phyloP scores from a whole-genome alignment of 495 filamentous ascomycete genomes.

The Amphirosellinia nigrospora region DNA sequence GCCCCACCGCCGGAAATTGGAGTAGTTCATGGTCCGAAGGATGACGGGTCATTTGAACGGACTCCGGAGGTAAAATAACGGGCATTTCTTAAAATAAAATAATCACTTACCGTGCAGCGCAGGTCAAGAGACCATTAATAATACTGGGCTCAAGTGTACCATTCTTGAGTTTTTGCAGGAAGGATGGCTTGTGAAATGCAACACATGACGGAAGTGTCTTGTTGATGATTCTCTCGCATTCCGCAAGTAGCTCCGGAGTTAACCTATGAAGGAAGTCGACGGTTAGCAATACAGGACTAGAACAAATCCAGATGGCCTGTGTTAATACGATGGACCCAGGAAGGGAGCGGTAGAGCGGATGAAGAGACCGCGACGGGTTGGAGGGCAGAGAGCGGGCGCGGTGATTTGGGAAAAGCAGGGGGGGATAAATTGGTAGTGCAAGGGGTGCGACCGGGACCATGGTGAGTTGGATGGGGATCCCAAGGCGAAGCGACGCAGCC shows the following conservation, averaged over 20 bases:
- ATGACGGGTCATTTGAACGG: conserved; percentile 20
- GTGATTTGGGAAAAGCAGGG: conserved; percentile 30
- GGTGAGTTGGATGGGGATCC: conserved; percentile 31
- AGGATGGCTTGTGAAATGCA: conserved; percentile 60
- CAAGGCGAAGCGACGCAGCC: conserved; percentile 41
- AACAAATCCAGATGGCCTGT: background rate
- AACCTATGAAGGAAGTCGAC: conserved; percentile 45
- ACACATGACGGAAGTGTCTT: conserved; percentile 59
- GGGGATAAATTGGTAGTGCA: conserved; percentile 33
- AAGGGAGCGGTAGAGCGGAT: background rate
- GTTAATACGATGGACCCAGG: background rate
- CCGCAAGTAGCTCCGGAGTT: conserved; percentile 53
- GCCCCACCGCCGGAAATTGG: conserved; percentile 28
- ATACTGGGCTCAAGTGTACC: conserved; percentile 52
- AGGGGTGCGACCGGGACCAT: conserved; percentile 34
- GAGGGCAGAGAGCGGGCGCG: conserved; percentile 7
- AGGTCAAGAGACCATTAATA: conserved; percentile 55
- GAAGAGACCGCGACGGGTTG: too few species aligned
- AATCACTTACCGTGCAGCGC: conserved; percentile 52
- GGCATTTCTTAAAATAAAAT: background rate
- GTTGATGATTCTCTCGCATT: conserved; percentile 57
- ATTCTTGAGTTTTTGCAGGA: conserved; percentile 57
- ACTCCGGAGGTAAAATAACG: conserved; percentile 23
- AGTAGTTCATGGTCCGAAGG: conserved; percentile 23
- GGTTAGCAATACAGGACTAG: conserved; percentile 30